phyloP scores from a whole-genome alignment of 225 moss, liverwort and hornwort species.

The Polytrichum formosum region DNA sequence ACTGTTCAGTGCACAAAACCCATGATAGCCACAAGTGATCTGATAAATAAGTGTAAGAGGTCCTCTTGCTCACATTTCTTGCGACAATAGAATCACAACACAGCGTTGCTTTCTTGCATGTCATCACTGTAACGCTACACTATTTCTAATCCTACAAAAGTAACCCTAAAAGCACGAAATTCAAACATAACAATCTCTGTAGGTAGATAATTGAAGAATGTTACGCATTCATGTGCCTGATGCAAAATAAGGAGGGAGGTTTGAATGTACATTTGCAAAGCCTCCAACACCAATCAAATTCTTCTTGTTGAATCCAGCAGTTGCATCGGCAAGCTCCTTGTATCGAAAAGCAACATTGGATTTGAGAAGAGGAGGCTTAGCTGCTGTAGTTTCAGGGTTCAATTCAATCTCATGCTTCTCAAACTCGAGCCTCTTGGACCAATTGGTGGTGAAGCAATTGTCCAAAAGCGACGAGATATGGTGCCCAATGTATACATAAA shows the following conservation, averaged over 20 bases:
- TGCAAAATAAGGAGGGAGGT: background rate
- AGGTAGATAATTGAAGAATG: no score
- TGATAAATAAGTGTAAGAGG: no score
- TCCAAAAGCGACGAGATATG: slow-evolving; percentile 34
- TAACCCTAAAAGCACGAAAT: no score
- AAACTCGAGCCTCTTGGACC: slow-evolving; percentile 35
- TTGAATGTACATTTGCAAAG: slow-evolving; percentile 35
- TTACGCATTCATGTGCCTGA: no score
- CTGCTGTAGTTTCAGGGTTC: slow-evolving; percentile 7
- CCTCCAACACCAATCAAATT: slow-evolving; percentile 45
- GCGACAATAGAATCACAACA: no score
- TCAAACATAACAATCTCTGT: no score
- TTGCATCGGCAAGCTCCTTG: slow-evolving; percentile 40
- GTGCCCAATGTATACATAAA: slow-evolving; percentile 48
- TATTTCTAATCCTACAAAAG: no score
- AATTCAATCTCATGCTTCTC: slow-evolving; percentile 22
- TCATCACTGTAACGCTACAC: no score
- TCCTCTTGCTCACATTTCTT: no score
- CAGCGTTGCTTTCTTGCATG: no score
- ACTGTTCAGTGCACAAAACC: no score
- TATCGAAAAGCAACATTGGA: slow-evolving; percentile 42
- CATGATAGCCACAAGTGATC: no score
- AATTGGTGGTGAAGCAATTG: slow-evolving; percentile 12
- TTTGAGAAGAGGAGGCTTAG: slow-evolving; percentile 30
- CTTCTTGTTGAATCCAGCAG: slow-evolving; percentile 38